A percentile compares a stretch with the other conserved stretches of the same genome.
phyloP scores from a whole-genome alignment of 768 basidiomycete species.

The Leccinum uliginosum region DNA sequence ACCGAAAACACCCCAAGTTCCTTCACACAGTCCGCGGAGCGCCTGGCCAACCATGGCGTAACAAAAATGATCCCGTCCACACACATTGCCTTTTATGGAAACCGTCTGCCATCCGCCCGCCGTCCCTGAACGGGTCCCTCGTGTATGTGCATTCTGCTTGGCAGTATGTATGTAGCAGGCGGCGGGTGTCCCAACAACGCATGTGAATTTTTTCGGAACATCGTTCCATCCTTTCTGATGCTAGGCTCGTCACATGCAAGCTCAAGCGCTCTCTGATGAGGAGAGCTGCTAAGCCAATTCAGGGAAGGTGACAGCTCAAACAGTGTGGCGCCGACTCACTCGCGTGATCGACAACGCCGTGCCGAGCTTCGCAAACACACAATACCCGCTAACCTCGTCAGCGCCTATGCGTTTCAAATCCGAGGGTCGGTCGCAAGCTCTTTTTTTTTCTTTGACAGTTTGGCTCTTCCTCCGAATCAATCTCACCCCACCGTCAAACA shows the following conservation, averaged over 20 bases:
- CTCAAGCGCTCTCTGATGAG: not conserved
- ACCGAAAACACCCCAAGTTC: not conserved
- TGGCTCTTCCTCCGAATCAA: not conserved
- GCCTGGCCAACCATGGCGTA: not conserved
- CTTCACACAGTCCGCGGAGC: slow-evolving; percentile 19
- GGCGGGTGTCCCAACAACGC: slow-evolving; percentile 14
- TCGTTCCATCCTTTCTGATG: not conserved
- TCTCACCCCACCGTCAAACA: not conserved
- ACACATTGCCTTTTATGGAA: slow-evolving; percentile 9
- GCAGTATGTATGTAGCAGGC: not conserved
- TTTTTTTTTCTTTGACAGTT: not conserved
- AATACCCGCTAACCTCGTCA: not conserved
- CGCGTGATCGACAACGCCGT: slow-evolving; percentile 5
- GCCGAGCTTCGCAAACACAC: not conserved
- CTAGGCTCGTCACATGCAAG: not conserved
- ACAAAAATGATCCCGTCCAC: slow-evolving; percentile 8
- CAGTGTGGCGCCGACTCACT: not conserved
- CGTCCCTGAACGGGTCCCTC: slow-evolving; percentile 26
- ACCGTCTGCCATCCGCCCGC: slow-evolving; percentile 5
- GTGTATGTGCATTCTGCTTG: slow-evolving; percentile 1
- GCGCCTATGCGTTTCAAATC: slow-evolving; percentile 2
- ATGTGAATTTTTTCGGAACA: not conserved
- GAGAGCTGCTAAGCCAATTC: not conserved
- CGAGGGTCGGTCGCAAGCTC: not conserved
- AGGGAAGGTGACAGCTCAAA: not conserved